phyloP scores from a whole-genome alignment of 768 basidiomycete genomes.

The Tricholoma terreum region DNA sequence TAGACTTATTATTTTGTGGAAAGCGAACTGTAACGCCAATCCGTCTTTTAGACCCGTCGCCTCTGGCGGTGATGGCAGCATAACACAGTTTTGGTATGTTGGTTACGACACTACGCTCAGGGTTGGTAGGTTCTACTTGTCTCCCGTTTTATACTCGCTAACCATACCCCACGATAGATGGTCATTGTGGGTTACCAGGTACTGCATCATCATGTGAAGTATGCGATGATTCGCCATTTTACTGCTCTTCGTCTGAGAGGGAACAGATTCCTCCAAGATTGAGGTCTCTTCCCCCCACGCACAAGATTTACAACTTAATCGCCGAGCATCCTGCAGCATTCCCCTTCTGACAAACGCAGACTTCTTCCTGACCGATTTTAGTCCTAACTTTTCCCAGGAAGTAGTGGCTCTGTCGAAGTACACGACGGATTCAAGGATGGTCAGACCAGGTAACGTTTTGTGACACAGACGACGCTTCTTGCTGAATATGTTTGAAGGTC shows the following conservation, averaged over 20 bases:
- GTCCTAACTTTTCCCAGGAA: slow-evolving; percentile 19
- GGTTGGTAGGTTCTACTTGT: background rate
- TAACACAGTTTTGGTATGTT: slow-evolving; percentile 45
- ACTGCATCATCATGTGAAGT: background rate
- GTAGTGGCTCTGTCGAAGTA: slow-evolving; percentile 13
- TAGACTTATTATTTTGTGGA: background rate
- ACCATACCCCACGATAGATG: background rate
- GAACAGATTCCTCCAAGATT: slow-evolving; percentile 23
- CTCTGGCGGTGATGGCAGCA: slow-evolving; percentile 44
- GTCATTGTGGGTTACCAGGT: slow-evolving; percentile 7
- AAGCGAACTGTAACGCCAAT: slow-evolving; percentile 46
- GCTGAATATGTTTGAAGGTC: slow-evolving; percentile 8
- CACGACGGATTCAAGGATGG: slow-evolving; percentile 19
- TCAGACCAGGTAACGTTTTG: slow-evolving; percentile 1
- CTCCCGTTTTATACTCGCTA: background rate
- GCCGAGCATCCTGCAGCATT: background rate
- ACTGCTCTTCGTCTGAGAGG: slow-evolving; percentile 13
- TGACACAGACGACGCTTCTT: no score
- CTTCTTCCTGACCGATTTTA: slow-evolving; percentile 14
- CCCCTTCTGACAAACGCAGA: slow-evolving; percentile 15
- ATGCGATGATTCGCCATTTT: background rate
- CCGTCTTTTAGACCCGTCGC: slow-evolving; percentile 43
- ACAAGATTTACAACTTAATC: background rate
- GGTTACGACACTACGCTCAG: slow-evolving; percentile 35
- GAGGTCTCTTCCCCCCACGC: slow-evolving; percentile 1